Evolutionary conservation across 345 rosid genomes (phyloP).

Genomic region (Hevea brasiliensis): DNA sequence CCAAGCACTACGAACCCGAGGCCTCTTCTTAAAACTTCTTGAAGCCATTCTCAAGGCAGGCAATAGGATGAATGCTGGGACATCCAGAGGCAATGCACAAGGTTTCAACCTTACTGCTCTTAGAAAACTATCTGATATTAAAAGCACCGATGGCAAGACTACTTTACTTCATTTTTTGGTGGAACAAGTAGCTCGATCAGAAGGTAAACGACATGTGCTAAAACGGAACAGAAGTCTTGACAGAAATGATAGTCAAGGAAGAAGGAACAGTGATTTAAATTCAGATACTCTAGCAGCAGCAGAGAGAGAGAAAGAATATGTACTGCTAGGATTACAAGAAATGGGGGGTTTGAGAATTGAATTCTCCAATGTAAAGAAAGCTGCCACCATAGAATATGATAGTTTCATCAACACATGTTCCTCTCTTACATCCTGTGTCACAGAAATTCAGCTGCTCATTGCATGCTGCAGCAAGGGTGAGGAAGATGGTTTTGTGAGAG

Average conservation of each 20-base stretch:
- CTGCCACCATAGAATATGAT: slow-evolving; percentile 53
- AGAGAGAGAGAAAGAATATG: slow-evolving; percentile 45
- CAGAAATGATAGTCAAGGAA: slow-evolving; percentile 15
- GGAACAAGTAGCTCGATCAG: slow-evolving; percentile 67
- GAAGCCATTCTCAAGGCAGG: slow-evolving; percentile 91
- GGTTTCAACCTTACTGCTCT: slow-evolving; percentile 71
- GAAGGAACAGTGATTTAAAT: slow-evolving; percentile 5
- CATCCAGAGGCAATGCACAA: slow-evolving; percentile 80
- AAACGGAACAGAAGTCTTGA: slow-evolving; percentile 26
- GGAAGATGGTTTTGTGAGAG: slow-evolving; percentile 45
- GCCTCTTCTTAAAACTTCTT: slow-evolving; percentile 71
- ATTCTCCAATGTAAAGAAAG: slow-evolving; percentile 62
- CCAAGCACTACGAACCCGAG: slow-evolving; percentile 61
- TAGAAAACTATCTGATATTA: slow-evolving; percentile 66
- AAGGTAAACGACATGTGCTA: slow-evolving; percentile 48
- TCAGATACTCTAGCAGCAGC: slow-evolving; percentile 31
- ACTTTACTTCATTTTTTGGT: slow-evolving; percentile 80
- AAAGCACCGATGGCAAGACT: slow-evolving; percentile 75
- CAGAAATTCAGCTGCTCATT: slow-evolving; percentile 44
- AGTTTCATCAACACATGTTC: slow-evolving; percentile 47
- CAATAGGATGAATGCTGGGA: slow-evolving; percentile 83
- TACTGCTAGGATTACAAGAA: slow-evolving; percentile 52
- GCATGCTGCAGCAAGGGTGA: slow-evolving; percentile 29
- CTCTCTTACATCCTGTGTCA: slow-evolving; percentile 42
- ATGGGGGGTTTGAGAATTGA: slow-evolving; percentile 48